Percentiles rank a stretch among this genome's conserved stretches.
Evolutionary conservation across 1,139 yeast genomes (phyloP).

Genomic region (Sugiyamaella paludigena): DNA sequence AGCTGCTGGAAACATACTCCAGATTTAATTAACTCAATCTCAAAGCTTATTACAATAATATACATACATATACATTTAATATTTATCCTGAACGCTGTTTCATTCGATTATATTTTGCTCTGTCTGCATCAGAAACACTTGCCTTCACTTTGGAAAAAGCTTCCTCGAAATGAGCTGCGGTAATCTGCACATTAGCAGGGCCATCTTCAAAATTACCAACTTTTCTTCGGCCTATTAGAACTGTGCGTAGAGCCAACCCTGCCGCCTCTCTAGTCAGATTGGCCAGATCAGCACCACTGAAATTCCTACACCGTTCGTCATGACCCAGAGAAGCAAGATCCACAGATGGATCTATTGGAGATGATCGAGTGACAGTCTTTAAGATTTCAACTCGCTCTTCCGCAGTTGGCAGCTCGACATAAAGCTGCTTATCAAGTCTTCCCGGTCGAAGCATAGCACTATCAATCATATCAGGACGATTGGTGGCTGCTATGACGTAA

Average conservation of each 20-base stretch:
- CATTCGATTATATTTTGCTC: constrained; percentile 64
- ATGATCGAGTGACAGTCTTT: constrained; percentile 66
- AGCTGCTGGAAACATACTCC: no score
- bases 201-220: constrained; percentile 36
- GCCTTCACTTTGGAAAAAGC: constrained; percentile 82
- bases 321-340: constrained; percentile 61
- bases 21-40: no score
- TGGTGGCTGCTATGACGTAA: constrained; percentile 94
- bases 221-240: constrained; percentile 34
- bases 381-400: constrained; percentile 79
- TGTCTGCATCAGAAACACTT: constrained; percentile 84
- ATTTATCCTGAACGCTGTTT: constrained; percentile 13
- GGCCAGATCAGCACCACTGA: constrained; percentile 94
- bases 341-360: constrained; percentile 70
- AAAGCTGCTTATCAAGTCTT: constrained; percentile 86
- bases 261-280: constrained; percentile 93
- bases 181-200: constrained; percentile 41
- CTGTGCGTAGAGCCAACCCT: constrained; percentile 72
- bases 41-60: no score
- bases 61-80: no score
- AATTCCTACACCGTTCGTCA: constrained; percentile 80
- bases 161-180: constrained; percentile 59
- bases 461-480: constrained; percentile 97
- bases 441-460: constrained; percentile 99
- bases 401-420: constrained; percentile 81